Base-by-base conservation (phyloP, 2,329 filamentous ascomycete species). In the Stachybotrys chartarum region DNA sequence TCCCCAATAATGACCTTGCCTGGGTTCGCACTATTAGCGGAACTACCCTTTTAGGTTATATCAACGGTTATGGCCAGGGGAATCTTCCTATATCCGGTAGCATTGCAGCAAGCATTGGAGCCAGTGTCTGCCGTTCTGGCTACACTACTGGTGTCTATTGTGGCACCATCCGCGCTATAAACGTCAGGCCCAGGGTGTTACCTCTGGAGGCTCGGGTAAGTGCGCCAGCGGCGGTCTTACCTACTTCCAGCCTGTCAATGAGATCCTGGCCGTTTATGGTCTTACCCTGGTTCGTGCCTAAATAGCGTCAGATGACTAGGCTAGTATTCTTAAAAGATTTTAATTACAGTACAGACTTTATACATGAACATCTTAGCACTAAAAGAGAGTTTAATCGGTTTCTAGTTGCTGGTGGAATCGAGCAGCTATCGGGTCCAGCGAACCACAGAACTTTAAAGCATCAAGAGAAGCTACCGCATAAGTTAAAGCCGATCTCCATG, bases 231-330 rank as follows among this genome's bases (percentile, higher is more conserved):
- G 71, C 55, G 71, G 71, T 39, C 63, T 54, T 0, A 74, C 71
- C 57, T 74, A 70, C 64, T 74, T 73, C 69, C 71, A 73, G 66
- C 71, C 71, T 56, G 69, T 74, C 50, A 72, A 72, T 60, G 66
- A 70, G 63, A 73, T 74, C 53, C 64, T 74, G 46, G 71, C 70
- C 45, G 68, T 66, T 57, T 74, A 72, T 17, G 49, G 49, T 31
- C 49, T 51, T 35, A 51, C 49, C n/a, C 30, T 51, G 49, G 49
- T 51, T n/a, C 5, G 49, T 12, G 31, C 8, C 14, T 51, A 51
- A 24, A 10, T 45, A 7, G 51, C 16, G n/a, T n/a, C n/a, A n/a
- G n/a, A n/a, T n/a, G n/a, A n/a, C n/a, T n/a, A n/a, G n/a, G n/a
- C n/a, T n/a, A n/a, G n/a, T n/a, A n/a, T n/a, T n/a, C n/a, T n/a